Conservation (phyloP, 768 basidiomycete species). For the Pulveroboletus sp. region DNA sequence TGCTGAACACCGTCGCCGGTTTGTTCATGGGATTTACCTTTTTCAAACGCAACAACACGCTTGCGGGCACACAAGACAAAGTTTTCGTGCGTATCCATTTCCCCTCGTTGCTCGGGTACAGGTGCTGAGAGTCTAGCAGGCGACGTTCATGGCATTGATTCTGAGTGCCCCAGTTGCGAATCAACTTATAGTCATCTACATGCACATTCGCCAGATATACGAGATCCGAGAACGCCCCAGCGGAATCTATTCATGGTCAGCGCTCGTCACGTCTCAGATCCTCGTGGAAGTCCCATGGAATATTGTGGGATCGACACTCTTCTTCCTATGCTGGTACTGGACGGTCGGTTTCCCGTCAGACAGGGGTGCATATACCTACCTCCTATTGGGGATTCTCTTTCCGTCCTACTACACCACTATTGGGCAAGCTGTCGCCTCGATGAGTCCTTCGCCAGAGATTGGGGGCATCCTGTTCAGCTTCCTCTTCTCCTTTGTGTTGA, state of each 20-base stretch:
- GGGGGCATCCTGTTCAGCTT: conserved; percentile 54
- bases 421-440: conserved; percentile 55
- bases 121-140: conserved; percentile 25
- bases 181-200: conserved; percentile 60
- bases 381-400: conserved; percentile 50
- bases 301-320: conserved; percentile 49
- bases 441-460: conserved; percentile 56
- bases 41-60: conserved; percentile 47
- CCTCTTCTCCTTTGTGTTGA: conserved; percentile 58
- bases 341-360: conserved; percentile 55
- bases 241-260: conserved; percentile 62
- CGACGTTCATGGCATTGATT: conserved; percentile 55
- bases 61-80: conserved; percentile 61
- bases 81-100: conserved; percentile 47
- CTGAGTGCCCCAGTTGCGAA: conserved; percentile 49
- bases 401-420: conserved; percentile 61
- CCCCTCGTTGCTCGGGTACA: not conserved
- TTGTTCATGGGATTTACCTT: conserved; percentile 62
- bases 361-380: conserved; percentile 56
- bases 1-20: conserved; percentile 49
- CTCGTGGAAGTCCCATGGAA: conserved; percentile 61
- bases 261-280: conserved; percentile 50
- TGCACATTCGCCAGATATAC: conserved; percentile 55
- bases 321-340: conserved; percentile 70
- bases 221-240: conserved; percentile 64